These are phyloP conservation scores for Paecilomyces variotii DNA, from an alignment of 2,329 filamentous ascomycete species.

Conservation along the genomic window DNA sequence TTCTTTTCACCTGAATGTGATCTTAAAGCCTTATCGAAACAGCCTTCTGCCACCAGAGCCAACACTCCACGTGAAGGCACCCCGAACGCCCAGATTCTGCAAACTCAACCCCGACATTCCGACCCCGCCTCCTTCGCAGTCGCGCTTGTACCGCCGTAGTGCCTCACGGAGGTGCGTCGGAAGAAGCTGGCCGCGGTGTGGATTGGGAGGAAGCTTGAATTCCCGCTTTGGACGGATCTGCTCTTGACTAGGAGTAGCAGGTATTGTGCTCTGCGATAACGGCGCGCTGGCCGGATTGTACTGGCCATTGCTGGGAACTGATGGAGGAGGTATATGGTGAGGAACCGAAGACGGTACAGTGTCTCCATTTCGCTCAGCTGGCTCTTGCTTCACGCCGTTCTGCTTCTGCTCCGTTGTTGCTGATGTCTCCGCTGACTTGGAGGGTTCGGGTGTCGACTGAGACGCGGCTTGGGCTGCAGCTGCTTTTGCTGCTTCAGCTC, in stretches of 20 bases:
- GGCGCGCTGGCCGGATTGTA: slow-evolving; percentile 7
- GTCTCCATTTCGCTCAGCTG: slow-evolving; percentile 11
- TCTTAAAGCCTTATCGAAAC: slow-evolving; percentile 28
- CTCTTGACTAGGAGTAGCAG: background rate
- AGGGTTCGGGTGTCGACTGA: background rate
- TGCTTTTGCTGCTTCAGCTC: slow-evolving; percentile 5
- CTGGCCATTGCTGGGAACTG: background rate
- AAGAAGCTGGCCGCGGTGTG: slow-evolving; percentile 40
- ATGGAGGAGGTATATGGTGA: slow-evolving; percentile 5
- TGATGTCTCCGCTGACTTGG: background rate
- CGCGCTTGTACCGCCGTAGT: slow-evolving; percentile 40
- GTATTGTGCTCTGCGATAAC: slow-evolving; percentile 19
- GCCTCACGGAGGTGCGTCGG: slow-evolving; percentile 44
- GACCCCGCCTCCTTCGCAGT: slow-evolving; percentile 41
- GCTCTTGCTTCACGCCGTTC: slow-evolving; percentile 14
- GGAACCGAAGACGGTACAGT: slow-evolving; percentile 7
- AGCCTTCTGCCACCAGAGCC: slow-evolving; percentile 33
- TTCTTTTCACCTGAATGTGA: background rate
- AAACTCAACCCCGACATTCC: slow-evolving; percentile 41
- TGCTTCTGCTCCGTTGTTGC: slow-evolving; percentile 1
- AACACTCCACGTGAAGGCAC: slow-evolving; percentile 36
- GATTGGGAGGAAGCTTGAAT: slow-evolving; percentile 35
- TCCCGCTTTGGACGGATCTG: slow-evolving; percentile 17
- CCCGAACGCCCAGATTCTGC: slow-evolving; percentile 36
- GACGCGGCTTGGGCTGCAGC: background rate